phyloP scores from a whole-genome alignment of 192 early-diverging fungal species.

The Mortierella antarctica region DNA sequence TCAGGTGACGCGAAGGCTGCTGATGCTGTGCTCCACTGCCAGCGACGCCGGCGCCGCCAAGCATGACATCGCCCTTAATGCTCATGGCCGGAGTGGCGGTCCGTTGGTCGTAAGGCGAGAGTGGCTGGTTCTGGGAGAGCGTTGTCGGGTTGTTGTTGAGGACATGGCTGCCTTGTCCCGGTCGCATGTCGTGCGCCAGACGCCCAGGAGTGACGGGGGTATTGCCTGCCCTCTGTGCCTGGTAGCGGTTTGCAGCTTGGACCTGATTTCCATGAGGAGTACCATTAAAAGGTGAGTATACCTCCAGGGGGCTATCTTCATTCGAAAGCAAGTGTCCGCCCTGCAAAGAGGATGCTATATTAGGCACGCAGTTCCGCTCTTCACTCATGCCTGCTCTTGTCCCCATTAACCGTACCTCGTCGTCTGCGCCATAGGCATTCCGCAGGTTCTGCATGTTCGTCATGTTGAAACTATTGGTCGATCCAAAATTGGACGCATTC shows the following conservation, averaged over 20 bases:
- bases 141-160: conserved; percentile 37
- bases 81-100: conserved; percentile 28
- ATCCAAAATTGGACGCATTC: conserved; percentile 17
- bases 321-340: conserved; percentile 32
- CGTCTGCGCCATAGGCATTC: conserved; percentile 36
- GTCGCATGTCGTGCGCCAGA: conserved; percentile 27
- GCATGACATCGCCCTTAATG: conserved; percentile 42
- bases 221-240: conserved; percentile 18
- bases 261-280: conserved; percentile 30
- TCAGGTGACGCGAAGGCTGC: conserved; percentile 26
- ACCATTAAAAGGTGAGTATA: conserved; percentile 24
- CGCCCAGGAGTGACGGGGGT: conserved; percentile 26
- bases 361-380: background rate
- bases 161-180: conserved; percentile 21
- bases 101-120: conserved; percentile 38
- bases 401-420: conserved; percentile 27
- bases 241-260: conserved; percentile 30
- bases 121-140: conserved; percentile 37
- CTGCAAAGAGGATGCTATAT: conserved; percentile 7
- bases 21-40: conserved; percentile 24
- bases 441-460: conserved; percentile 26
- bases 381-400: background rate
- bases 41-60: conserved; percentile 25
- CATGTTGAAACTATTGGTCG: conserved; percentile 41
- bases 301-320: conserved; percentile 27